Percentiles rank a stretch among this genome's conserved stretches.
Conservation (phyloP, 257 asterid genomes). For the Avicennia marina region DNA sequence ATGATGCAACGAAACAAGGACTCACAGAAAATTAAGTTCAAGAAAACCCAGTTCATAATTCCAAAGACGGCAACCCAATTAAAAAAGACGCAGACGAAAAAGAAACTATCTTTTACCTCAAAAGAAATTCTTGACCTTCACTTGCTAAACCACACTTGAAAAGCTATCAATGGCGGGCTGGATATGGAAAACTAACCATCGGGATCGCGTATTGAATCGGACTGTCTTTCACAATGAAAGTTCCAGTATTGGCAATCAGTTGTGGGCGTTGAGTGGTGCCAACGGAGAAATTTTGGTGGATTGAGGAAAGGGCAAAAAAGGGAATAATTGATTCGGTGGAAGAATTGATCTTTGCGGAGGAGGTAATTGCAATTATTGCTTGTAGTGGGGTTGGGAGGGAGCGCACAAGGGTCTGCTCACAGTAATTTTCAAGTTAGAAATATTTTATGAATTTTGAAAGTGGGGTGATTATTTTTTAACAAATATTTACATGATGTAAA, state of each 20-base stretch:
- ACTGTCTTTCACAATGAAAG: neutral
- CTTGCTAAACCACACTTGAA: slow-evolving; percentile 9
- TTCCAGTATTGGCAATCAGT: slow-evolving; percentile 3
- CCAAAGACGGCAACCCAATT: neutral
- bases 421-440: too few species aligned
- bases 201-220: slow-evolving; percentile 21
- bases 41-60: slow-evolving; percentile 11
- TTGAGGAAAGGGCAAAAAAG: slow-evolving; percentile 2
- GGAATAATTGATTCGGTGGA: too few species aligned
- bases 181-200: neutral
- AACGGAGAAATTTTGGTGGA: neutral
- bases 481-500: too few species aligned
- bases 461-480: too few species aligned
- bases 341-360: too few species aligned
- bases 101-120: slow-evolving; percentile 18
- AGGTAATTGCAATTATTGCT: too few species aligned
- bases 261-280: slow-evolving; percentile 1
- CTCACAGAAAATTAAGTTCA: neutral
- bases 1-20: slow-evolving; percentile 1
- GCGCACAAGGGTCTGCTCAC: too few species aligned
- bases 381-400: too few species aligned
- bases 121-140: slow-evolving; percentile 16
- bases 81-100: neutral
- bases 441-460: too few species aligned
- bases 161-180: slow-evolving; percentile 8